These are phyloP conservation scores for Claviceps spartinae DNA, from an alignment of 2,329 filamentous ascomycete species.

Conservation along the genomic window DNA sequence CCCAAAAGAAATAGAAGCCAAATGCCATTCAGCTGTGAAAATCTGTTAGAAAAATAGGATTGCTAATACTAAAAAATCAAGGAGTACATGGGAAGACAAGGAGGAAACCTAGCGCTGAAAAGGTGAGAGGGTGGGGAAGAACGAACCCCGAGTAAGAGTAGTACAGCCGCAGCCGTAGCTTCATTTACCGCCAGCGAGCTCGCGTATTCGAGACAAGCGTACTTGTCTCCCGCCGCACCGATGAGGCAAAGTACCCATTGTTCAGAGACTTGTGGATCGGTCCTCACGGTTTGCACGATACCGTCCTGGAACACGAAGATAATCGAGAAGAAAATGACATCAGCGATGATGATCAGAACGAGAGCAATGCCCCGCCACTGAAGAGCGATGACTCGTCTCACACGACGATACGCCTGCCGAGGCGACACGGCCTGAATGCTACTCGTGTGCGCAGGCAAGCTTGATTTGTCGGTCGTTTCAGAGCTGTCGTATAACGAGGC, in stretches of 20 bases:
- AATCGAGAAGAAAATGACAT: conserved; percentile 88
- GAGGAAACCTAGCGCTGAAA: not conserved
- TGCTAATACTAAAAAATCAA: not conserved
- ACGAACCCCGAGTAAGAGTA: conserved; percentile 62
- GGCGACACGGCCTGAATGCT: conserved; percentile 69
- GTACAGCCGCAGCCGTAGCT: conserved; percentile 63
- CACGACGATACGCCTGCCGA: conserved; percentile 73
- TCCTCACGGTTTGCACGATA: conserved; percentile 45
- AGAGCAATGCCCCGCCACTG: conserved; percentile 92
- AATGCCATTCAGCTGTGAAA: conserved; percentile 58
- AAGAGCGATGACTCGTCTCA: conserved; percentile 73
- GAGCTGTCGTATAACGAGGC: conserved; percentile 65
- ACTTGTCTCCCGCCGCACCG: conserved; percentile 40
- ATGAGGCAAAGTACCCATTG: conserved; percentile 64
- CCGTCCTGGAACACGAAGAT: conserved; percentile 83
- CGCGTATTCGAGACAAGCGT: conserved; percentile 50
- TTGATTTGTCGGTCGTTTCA: conserved; percentile 56
- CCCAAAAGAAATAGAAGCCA: conserved; percentile 75
- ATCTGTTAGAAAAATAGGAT: conserved; percentile 12
- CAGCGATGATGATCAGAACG: conserved; percentile 75
- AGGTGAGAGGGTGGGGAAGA: not conserved
- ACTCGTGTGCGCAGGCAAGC: conserved; percentile 54
- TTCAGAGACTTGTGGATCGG: conserved; percentile 37
- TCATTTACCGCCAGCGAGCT: conserved; percentile 55
- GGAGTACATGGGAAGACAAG: not conserved